phyloP scores from a whole-genome alignment of 2,329 filamentous ascomycete species.

The Sporothrix schenckii region DNA sequence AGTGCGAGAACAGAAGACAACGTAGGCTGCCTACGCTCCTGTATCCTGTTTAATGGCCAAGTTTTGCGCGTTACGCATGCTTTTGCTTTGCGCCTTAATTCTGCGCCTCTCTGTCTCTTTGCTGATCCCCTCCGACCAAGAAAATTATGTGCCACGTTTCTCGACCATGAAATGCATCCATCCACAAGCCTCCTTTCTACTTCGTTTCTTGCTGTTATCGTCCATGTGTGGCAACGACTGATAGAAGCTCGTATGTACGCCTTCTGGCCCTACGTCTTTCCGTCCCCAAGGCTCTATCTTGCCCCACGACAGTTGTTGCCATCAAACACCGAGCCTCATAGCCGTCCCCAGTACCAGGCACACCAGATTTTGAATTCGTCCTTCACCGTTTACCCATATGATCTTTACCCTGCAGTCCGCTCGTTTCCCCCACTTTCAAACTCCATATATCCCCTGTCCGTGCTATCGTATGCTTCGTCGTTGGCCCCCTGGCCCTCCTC shows the following conservation, averaged over 20 bases:
- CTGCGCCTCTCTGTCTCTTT: neutral
- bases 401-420: slow-evolving; percentile 3
- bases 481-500: neutral
- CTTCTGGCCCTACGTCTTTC: no score
- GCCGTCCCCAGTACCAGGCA: neutral
- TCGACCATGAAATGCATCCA: no score
- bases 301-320: neutral
- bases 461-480: neutral
- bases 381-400: neutral
- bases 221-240: neutral
- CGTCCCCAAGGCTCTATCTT: no score
- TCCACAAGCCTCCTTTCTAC: no score
- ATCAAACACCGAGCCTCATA: slow-evolving; percentile 5
- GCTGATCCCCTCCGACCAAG: no score
- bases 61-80: no score
- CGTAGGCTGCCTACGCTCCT: no score
- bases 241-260: no score
- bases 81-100: no score
- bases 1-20: neutral
- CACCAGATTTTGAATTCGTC: neutral
- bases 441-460: neutral
- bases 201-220: neutral
- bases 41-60: no score
- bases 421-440: neutral
- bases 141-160: no score